Percentiles rank a stretch among this genome's conserved stretches.
Conservation (phyloP, 208 protist genomes). For the Trichomonas vaginalis region DNA sequence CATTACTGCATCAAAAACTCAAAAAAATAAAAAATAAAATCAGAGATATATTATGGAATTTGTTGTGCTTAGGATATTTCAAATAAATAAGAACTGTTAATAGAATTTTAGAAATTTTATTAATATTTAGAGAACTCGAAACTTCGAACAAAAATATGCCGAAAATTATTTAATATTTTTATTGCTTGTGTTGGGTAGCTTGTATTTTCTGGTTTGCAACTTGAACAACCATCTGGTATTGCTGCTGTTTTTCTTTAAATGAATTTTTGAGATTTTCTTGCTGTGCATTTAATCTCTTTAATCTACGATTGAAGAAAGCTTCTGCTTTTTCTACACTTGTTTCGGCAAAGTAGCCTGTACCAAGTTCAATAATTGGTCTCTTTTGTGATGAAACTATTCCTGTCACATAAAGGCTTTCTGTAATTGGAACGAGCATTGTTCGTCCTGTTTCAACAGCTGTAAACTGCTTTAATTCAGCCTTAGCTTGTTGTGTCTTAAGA, state of each 20-base stretch:
- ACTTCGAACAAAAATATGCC: no score
- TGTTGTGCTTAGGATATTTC: no score
- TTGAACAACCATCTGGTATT: neutral
- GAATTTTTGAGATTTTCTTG: neutral
- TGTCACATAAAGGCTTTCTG: neutral
- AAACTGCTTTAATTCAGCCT: neutral
- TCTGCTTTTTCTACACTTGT: neutral
- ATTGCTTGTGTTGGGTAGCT: neutral
- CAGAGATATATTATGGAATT: no score
- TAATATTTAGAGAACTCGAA: no score
- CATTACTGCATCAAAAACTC: no score
- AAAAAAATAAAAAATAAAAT: no score
- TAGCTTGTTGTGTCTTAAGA: neutral
- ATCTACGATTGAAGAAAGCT: neutral
- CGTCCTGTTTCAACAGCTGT: neutral
- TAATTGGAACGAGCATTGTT: neutral
- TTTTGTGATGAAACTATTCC: neutral
- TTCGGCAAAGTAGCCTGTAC: neutral
- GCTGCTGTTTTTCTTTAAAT: conserved; percentile 7
- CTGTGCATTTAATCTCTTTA: neutral
- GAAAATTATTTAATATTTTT: no score
- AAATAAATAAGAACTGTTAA: no score
- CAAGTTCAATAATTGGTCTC: neutral
- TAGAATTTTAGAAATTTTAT: no score
- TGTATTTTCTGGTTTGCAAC: neutral